Evolutionary conservation across 192 early-diverging fungal species (phyloP), one percentile per base, ranked within the genome.

Genomic region (Obelidium mucronatum): DNA sequence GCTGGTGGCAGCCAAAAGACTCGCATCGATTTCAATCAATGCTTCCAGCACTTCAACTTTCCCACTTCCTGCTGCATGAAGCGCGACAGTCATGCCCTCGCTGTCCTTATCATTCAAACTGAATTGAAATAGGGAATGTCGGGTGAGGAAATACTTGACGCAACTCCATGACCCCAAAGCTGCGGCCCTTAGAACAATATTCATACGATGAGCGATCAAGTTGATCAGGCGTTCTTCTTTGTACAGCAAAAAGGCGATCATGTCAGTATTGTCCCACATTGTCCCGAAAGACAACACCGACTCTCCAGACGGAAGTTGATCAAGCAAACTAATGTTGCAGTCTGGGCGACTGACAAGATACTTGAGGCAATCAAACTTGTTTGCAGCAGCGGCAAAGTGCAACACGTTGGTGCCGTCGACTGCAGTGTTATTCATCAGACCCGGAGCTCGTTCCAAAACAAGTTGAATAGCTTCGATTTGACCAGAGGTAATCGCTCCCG

Each of bases 11-110:
- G 11, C 36, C 11, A 40, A 8, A 8, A 65, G 11, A 34, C 13
- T 37, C 0, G 5, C 13, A 37, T 65, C 63, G 5, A 65, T 0
- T 11, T 65, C 63, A 4, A 40, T 39, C 24, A 65, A n/a, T 15
- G 11, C 4, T 24, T 65, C 36, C 30, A 65, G 19, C 63, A 65
- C 36, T 65, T 65, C 63, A n/a, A 65, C 22, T n/a, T 65, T 65
- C 15, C 36, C 36, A 35, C 13, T 17, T 37, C 8, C 11, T n/a
- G 35, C 39, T 17, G 63, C 63, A 4, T 15, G 24, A 17, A 36
- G 8, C 13, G 35, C 19, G 8, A 39, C 11, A 6, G 63, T 37
- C 5, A 17, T 34, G 15, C 63, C 63, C 0, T 22, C 22, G 63
- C 24, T 24, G 24, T 65, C 63, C 28, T 4, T 40, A 0, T 34